Conservation (phyloP, 768 basidiomycete species). For the Amanita subjunquillea region DNA sequence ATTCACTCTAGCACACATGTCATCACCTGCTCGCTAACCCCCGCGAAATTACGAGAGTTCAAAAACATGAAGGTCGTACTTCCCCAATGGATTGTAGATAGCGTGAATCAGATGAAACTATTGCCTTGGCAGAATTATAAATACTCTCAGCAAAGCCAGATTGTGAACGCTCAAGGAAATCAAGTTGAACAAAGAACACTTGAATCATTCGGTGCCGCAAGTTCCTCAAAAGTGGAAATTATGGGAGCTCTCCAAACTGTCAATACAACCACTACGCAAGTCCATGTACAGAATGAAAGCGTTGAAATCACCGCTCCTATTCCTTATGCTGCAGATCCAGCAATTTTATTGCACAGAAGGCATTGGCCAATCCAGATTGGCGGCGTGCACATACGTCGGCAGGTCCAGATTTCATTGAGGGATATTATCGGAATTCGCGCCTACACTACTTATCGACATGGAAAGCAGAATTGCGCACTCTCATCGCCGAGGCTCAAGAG, state of each 20-base stretch:
- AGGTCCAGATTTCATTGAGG: slow-evolving; percentile 79
- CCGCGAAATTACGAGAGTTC: slow-evolving; percentile 83
- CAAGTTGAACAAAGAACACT: slow-evolving; percentile 27
- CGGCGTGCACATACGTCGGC: slow-evolving; percentile 79
- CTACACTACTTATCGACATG: slow-evolving; percentile 88
- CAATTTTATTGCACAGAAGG: slow-evolving; percentile 65
- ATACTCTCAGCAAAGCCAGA: slow-evolving; percentile 38
- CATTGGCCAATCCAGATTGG: slow-evolving; percentile 82
- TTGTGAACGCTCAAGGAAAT: slow-evolving; percentile 40
- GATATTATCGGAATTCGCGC: slow-evolving; percentile 76
- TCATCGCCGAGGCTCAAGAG: slow-evolving; percentile 75
- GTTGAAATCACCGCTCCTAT: slow-evolving; percentile 33
- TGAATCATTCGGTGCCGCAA: not conserved
- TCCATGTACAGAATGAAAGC: slow-evolving; percentile 6
- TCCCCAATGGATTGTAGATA: slow-evolving; percentile 84
- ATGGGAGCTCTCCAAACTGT: slow-evolving; percentile 1
- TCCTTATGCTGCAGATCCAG: slow-evolving; percentile 64
- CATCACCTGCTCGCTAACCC: slow-evolving; percentile 83
- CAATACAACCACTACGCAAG: slow-evolving; percentile 11
- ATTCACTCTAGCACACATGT: slow-evolving; percentile 64
- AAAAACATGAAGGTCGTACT: slow-evolving; percentile 82
- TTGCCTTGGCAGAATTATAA: slow-evolving; percentile 77
- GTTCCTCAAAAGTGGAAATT: not conserved
- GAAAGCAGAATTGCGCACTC: slow-evolving; percentile 80
- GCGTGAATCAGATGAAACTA: slow-evolving; percentile 52